Evolutionary conservation across 345 rosid genomes (phyloP).

Genomic region (Brassica cretica): DNA sequence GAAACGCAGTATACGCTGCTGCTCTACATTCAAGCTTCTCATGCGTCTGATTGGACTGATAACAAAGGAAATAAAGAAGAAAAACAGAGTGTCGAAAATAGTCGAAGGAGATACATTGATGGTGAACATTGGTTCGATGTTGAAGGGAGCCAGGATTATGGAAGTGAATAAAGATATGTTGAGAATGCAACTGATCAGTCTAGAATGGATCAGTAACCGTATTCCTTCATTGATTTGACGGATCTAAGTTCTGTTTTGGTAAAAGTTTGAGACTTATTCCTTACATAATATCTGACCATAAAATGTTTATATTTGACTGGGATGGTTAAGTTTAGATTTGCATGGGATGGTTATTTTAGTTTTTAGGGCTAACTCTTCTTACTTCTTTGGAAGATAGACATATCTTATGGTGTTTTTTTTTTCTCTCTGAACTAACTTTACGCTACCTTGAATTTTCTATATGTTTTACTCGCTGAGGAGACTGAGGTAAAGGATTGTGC

Average conservation of each 20-base stretch:
- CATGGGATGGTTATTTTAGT: background rate
- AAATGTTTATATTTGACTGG: background rate
- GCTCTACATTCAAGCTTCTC: background rate
- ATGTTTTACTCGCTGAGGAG: conserved; percentile 67
- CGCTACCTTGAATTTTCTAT: conserved; percentile 41
- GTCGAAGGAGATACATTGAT: background rate
- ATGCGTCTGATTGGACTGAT: background rate
- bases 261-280: background rate
- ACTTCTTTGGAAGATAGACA: background rate
- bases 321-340: no score
- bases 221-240: background rate
- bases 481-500: conserved; percentile 33
- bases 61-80: background rate
- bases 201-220: background rate
- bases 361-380: background rate
- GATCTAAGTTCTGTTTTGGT: background rate
- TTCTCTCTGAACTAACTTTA: conserved; percentile 23
- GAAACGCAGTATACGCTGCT: background rate
- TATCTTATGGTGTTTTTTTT: background rate
- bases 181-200: background rate
- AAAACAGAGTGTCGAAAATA: background rate
- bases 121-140: no score
- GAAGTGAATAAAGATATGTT: conserved; percentile 12
- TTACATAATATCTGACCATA: background rate
- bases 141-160: no score